A percentile compares a stretch with the other conserved stretches of the same genome.
Evolutionary conservation across 78 protist genomes (phyloP).

Genomic region (Acrasis kona): DNA sequence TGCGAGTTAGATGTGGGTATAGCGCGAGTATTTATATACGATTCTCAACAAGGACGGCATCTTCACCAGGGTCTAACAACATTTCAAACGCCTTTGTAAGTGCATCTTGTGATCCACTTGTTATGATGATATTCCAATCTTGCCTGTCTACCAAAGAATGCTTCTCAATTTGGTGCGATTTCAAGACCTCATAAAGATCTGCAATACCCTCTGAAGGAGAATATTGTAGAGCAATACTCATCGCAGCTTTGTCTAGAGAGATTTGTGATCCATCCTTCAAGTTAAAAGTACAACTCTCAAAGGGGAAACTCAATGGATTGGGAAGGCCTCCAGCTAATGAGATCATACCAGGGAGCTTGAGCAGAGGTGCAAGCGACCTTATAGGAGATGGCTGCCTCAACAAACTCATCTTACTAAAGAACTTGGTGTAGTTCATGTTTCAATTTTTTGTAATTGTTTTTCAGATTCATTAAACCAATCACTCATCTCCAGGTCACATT

Average conservation of each 20-base stretch:
- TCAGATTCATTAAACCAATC: no score
- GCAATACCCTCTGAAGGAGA: background rate
- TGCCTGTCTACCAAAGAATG: background rate
- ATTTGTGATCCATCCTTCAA: background rate
- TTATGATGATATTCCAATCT: background rate
- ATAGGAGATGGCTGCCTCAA: no score
- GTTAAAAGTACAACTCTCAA: background rate
- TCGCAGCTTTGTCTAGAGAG: background rate
- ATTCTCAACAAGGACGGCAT: background rate
- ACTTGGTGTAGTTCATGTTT: no score
- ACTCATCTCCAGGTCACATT: no score
- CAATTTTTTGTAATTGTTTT: no score
- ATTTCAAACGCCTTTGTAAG: background rate
- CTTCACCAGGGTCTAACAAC: background rate
- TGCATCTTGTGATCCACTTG: conserved; percentile 2
- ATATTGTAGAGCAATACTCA: conserved; percentile 7
- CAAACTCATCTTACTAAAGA: no score
- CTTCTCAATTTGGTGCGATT: background rate
- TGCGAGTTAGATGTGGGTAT: background rate
- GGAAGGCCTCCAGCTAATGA: conserved; percentile 25
- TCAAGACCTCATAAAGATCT: background rate
- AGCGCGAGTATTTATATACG: background rate
- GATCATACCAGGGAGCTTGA: conserved; percentile 18
- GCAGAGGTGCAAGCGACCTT: no score
- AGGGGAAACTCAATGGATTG: conserved; percentile 10